Conservation (phyloP, 441 rosid genomes). For the Manihot esculenta region DNA sequence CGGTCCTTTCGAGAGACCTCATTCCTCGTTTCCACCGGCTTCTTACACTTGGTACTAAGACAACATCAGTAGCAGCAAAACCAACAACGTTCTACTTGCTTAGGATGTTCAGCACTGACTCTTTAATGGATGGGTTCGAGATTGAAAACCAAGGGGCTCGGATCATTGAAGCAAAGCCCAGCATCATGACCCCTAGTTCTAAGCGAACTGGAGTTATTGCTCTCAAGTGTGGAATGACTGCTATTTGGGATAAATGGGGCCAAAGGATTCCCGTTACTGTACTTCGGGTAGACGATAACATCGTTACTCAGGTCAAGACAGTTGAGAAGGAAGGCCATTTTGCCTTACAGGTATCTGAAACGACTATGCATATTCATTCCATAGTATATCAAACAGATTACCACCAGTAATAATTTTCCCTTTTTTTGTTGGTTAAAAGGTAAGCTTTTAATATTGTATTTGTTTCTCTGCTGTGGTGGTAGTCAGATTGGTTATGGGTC, state of each 20-base stretch:
- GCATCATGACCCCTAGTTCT: conserved; percentile 61
- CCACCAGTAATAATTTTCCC: background rate
- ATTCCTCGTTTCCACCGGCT: conserved; percentile 54
- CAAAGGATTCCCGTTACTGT: conserved; percentile 77
- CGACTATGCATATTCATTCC: background rate
- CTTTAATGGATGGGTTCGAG: conserved; percentile 41
- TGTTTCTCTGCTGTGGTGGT: conserved; percentile 37
- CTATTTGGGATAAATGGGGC: conserved; percentile 98
- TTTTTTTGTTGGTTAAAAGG: background rate
- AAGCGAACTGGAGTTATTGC: conserved; percentile 88
- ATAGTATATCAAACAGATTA: background rate
- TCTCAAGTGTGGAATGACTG: conserved; percentile 90
- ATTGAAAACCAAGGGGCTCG: conserved; percentile 32
- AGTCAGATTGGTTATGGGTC: conserved; percentile 91
- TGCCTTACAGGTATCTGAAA: conserved; percentile 63
- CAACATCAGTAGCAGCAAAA: conserved; percentile 11
- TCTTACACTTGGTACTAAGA: conserved; percentile 24
- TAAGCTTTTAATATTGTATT: conserved; percentile 25
- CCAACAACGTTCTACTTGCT: conserved; percentile 20
- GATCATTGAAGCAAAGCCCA: conserved; percentile 58
- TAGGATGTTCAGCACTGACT: conserved; percentile 43
- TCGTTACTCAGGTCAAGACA: conserved; percentile 93
- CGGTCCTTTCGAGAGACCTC: conserved; percentile 72
- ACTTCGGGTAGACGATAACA: conserved; percentile 93
- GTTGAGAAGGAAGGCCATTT: conserved; percentile 85